Evolutionary conservation across 495 filamentous ascomycete species (phyloP).

Genomic region (Penicillium psychrofluorescens): DNA sequence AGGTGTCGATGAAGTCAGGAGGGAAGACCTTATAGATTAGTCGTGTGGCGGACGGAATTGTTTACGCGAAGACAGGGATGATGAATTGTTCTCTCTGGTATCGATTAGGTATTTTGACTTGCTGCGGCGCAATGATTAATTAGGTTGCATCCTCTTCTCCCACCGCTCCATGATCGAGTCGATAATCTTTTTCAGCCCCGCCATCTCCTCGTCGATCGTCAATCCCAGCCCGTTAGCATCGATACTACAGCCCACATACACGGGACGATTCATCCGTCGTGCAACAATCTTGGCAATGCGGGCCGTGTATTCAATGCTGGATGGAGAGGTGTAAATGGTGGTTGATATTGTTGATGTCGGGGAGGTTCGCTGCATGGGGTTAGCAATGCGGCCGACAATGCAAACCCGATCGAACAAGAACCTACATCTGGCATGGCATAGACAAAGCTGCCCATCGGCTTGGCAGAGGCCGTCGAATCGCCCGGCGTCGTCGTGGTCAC

Average conservation of each 20-base stretch:
- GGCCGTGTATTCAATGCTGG: conserved; percentile 77
- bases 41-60: no score
- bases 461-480: conserved; percentile 33
- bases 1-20: no score
- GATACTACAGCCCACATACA: conserved; percentile 76
- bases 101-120: neutral
- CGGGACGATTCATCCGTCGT: conserved; percentile 57
- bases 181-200: conserved; percentile 67
- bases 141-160: conserved; percentile 7
- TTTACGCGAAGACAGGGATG: no score
- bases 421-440: conserved; percentile 86
- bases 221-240: conserved; percentile 57
- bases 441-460: conserved; percentile 64
- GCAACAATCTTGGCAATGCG: conserved; percentile 78
- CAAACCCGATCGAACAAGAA: neutral
- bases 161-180: conserved; percentile 57
- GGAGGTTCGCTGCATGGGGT: conserved; percentile 25
- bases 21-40: no score
- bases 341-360: conserved; percentile 55
- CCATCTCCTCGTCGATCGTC: conserved; percentile 90
- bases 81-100: no score
- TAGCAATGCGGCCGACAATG: neutral
- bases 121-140: neutral
- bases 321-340: conserved; percentile 63
- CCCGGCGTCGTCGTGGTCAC: conserved; percentile 65